These are phyloP conservation scores for Metarhizium brunneum DNA, from an alignment of 2,329 filamentous ascomycete genomes.

Conservation along the genomic window DNA sequence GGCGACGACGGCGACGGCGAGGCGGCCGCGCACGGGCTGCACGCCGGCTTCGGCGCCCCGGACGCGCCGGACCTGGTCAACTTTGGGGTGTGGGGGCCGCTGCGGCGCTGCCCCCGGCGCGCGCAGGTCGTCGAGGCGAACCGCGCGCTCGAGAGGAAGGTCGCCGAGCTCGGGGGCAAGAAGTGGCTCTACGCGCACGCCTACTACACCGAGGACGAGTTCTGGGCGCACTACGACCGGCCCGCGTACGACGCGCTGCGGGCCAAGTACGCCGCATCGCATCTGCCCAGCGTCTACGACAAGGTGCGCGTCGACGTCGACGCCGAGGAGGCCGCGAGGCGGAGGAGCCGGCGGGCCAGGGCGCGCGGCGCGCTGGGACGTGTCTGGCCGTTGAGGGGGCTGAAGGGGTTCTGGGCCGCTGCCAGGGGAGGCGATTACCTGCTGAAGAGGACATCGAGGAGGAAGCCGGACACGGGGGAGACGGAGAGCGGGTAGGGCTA, in stretches of 20 bases:
- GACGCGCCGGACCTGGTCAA: slow-evolving; percentile 38
- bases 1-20: slow-evolving; percentile 17
- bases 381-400: slow-evolving; percentile 33
- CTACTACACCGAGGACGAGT: slow-evolving; percentile 59
- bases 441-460: slow-evolving; percentile 20
- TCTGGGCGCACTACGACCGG: slow-evolving; percentile 56
- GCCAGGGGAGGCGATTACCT: slow-evolving; percentile 37
- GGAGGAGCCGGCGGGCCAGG: slow-evolving; percentile 21
- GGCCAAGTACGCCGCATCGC: slow-evolving; percentile 46
- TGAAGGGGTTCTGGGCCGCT: slow-evolving; percentile 37
- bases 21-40: slow-evolving; percentile 35
- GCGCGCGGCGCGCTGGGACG: slow-evolving; percentile 15
- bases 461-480: not conserved
- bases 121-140: slow-evolving; percentile 45
- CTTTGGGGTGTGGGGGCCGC: slow-evolving; percentile 53
- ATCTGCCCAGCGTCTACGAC: slow-evolving; percentile 56
- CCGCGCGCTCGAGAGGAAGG: slow-evolving; percentile 48
- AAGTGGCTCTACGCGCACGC: slow-evolving; percentile 65
- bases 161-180: slow-evolving; percentile 51
- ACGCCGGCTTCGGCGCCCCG: slow-evolving; percentile 33
- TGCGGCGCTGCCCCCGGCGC: slow-evolving; percentile 17
- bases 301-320: slow-evolving; percentile 49
- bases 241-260: slow-evolving; percentile 50
- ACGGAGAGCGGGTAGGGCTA: not conserved
- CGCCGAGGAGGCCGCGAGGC: slow-evolving; percentile 20